Percentiles rank a stretch among this genome's conserved stretches.
phyloP scores from a whole-genome alignment of 306 rosid genomes.

The Quercus agrifolia region DNA sequence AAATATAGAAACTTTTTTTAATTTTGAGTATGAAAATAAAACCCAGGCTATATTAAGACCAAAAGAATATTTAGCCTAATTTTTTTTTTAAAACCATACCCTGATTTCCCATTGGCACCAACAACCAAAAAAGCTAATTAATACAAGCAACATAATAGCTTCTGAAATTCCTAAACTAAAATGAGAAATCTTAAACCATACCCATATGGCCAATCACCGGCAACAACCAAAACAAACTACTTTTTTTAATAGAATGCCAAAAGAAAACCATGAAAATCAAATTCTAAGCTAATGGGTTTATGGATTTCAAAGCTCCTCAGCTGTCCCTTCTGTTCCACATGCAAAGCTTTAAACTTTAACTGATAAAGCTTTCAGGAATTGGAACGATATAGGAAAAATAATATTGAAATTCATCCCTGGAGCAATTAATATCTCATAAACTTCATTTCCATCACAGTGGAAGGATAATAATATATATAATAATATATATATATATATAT shows the following conservation, averaged over 20 bases:
- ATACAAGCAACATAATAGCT: too few species aligned
- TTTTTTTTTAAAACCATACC: too few species aligned
- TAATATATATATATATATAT: background rate
- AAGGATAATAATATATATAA: too few species aligned
- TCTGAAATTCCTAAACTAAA: background rate
- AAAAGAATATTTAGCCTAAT: too few species aligned
- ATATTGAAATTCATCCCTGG: conserved; percentile 17
- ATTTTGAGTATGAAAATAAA: too few species aligned
- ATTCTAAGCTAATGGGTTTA: background rate
- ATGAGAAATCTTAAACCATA: background rate
- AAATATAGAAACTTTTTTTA: too few species aligned
- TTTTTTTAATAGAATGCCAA: background rate
- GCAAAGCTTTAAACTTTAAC: conserved; percentile 4
- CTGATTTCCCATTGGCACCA: too few species aligned
- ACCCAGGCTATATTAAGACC: too few species aligned
- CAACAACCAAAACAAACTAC: background rate
- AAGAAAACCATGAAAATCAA: background rate
- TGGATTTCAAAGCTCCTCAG: conserved; percentile 15
- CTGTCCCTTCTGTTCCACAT: conserved; percentile 27
- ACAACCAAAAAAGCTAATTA: too few species aligned
- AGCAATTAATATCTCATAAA: conserved; percentile 5
- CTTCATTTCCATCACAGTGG: background rate
- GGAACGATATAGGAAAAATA: conserved; percentile 22
- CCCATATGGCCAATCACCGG: background rate
- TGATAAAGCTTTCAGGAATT: conserved; percentile 24